A percentile compares a stretch with the other conserved stretches of the same genome.
phyloP scores from a whole-genome alignment of 345 rosid species.

The Draba incana region DNA sequence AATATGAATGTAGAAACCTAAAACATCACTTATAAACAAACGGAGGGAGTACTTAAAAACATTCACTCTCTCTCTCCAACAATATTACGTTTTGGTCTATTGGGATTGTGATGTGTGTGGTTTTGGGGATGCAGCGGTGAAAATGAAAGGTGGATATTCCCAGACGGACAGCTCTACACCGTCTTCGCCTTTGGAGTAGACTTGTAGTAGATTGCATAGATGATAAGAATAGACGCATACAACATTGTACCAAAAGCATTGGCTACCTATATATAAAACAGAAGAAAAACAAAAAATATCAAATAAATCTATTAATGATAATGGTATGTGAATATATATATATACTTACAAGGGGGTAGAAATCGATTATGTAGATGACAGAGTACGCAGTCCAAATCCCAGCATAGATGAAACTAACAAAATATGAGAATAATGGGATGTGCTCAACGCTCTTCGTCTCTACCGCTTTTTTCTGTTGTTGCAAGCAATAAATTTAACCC shows the following conservation, averaged over 20 bases:
- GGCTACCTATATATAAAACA: constrained; percentile 54
- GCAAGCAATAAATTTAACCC: neutral
- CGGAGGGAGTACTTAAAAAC: no score
- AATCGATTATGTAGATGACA: constrained; percentile 44
- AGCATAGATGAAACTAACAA: constrained; percentile 45
- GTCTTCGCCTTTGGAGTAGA: constrained; percentile 38
- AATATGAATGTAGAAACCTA: no score
- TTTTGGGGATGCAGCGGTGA: constrained; percentile 91
- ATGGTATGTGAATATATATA: no score
- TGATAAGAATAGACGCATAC: constrained; percentile 46
- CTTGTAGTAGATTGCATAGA: constrained; percentile 45
- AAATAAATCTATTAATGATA: neutral
- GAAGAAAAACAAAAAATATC: neutral
- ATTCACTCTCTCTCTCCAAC: neutral
- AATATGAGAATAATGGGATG: constrained; percentile 57
- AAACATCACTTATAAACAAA: no score
- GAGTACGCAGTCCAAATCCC: constrained; percentile 49
- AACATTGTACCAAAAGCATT: constrained; percentile 59
- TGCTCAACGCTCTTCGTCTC: constrained; percentile 54
- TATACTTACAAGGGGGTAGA: constrained; percentile 48
- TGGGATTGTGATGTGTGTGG: no score
- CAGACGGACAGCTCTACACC: no score
- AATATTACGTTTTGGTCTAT: constrained; percentile 14
- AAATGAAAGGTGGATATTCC: no score
- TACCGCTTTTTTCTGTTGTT: constrained; percentile 43